These are phyloP conservation scores for Waltergamsia citrina DNA, from an alignment of 2,329 filamentous ascomycete genomes.

Conservation along the genomic window DNA sequence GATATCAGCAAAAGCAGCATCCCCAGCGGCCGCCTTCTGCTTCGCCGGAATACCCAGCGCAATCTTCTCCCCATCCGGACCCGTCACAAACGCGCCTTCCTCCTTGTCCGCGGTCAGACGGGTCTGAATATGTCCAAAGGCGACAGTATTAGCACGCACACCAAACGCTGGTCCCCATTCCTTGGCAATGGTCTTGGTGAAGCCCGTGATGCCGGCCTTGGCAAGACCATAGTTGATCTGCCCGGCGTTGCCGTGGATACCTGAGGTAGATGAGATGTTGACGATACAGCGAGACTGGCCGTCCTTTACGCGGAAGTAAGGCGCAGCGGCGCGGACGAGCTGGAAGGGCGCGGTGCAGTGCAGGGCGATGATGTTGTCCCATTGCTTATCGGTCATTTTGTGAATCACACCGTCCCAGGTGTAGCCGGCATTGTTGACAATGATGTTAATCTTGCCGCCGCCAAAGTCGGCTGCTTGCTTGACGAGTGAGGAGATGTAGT, in stretches of 20 bases:
- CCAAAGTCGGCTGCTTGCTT: conserved; percentile 71
- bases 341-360: conserved; percentile 83
- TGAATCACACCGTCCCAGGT: conserved; percentile 92
- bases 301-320: conserved; percentile 82
- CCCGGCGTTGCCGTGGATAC: conserved; percentile 81
- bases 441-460: conserved; percentile 78
- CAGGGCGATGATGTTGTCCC: conserved; percentile 77
- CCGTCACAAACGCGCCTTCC: conserved; percentile 68
- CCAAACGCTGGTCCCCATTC: conserved; percentile 83
- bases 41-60: conserved; percentile 63
- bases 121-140: conserved; percentile 75
- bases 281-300: conserved; percentile 69
- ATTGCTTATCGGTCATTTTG: conserved; percentile 88
- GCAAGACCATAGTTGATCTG: conserved; percentile 83
- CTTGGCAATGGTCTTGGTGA: conserved; percentile 86
- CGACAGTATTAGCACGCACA: conserved; percentile 73
- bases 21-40: conserved; percentile 34
- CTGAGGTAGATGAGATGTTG: conserved; percentile 76
- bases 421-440: conserved; percentile 87
- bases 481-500: conserved; percentile 65
- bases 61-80: conserved; percentile 66
- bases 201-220: conserved; percentile 73
- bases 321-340: conserved; percentile 68
- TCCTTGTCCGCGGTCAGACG: conserved; percentile 79
- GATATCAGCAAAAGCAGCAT: conserved; percentile 55